Conservation (phyloP, 2,329 filamentous ascomycete genomes). For the Ceratocystis smalleyi region DNA sequence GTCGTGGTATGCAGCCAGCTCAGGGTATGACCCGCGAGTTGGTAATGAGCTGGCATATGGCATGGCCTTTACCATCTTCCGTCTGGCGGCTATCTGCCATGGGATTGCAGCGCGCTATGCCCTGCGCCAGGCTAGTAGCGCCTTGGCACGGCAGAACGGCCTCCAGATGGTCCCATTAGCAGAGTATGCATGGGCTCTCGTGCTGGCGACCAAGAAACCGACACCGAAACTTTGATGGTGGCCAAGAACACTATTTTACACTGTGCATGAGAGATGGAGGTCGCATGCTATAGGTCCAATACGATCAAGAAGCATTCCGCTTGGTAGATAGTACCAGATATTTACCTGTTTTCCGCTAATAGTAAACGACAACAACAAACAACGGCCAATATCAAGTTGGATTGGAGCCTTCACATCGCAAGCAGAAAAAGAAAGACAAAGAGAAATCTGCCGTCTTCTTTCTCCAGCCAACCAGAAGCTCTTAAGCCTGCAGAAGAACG, state of each 20-base stretch:
- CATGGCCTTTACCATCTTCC: constrained; percentile 46
- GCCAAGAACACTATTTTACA: constrained; percentile 4
- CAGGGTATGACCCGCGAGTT: constrained; percentile 53
- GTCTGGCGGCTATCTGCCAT: constrained; percentile 52
- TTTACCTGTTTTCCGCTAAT: no score
- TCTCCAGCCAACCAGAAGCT: background rate
- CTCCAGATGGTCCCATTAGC: constrained; percentile 55
- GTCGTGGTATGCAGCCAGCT: constrained; percentile 31
- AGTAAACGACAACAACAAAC: background rate
- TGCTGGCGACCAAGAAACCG: constrained; percentile 31
- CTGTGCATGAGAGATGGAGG: constrained; percentile 18
- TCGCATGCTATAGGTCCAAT: background rate
- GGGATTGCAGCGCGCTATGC: constrained; percentile 86
- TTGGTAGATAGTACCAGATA: no score
- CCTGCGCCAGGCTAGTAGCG: constrained; percentile 74
- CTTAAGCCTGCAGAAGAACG: background rate
- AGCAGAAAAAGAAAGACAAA: background rate
- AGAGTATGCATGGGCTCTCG: constrained; percentile 61
- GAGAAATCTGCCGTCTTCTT: background rate
- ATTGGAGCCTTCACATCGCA: background rate
- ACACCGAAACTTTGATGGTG: constrained; percentile 19
- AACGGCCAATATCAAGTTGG: background rate
- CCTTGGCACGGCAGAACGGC: constrained; percentile 58
- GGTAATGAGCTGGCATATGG: constrained; percentile 42
- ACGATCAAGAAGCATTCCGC: background rate